phyloP scores from a whole-genome alignment of 2,329 filamentous ascomycete genomes.

The Talaromyces sp. region DNA sequence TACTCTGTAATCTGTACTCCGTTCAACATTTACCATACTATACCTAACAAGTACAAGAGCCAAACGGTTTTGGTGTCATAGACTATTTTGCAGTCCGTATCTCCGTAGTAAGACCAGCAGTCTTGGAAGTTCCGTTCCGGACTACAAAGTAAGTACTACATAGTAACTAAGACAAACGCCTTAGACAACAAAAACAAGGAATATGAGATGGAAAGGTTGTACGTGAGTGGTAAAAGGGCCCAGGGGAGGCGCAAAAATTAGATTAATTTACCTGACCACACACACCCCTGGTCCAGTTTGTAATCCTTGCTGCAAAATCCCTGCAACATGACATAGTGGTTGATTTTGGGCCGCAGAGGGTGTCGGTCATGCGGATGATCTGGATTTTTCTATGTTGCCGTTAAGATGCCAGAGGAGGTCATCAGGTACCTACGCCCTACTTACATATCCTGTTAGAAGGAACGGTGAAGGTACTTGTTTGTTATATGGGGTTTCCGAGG shows the following conservation, averaged over 20 bases:
- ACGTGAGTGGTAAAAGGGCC: not conserved
- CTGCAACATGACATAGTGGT: constrained; percentile 6
- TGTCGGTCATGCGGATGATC: constrained; percentile 18
- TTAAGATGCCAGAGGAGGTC: not conserved
- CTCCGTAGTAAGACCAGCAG: not conserved
- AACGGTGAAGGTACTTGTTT: constrained; percentile 8
- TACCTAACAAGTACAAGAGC: not conserved
- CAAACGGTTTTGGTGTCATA: not conserved
- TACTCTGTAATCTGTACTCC: not conserved
- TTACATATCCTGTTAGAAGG: not conserved
- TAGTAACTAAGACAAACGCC: not conserved
- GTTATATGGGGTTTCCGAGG: not conserved
- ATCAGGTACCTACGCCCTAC: not conserved
- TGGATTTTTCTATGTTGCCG: not conserved
- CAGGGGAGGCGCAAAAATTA: not conserved
- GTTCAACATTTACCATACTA: not conserved
- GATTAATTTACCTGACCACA: not conserved
- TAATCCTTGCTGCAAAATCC: not conserved
- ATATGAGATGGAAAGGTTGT: not conserved
- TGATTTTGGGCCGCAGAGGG: constrained; percentile 16
- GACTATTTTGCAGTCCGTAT: not conserved
- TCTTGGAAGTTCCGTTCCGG: not conserved
- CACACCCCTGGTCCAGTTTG: not conserved
- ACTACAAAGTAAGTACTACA: not conserved
- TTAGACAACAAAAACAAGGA: not conserved